Percentiles rank a stretch among this genome's conserved stretches.
phyloP scores from a whole-genome alignment of 1,284 basidiomycete genomes.

The Ustilago trichophora region DNA sequence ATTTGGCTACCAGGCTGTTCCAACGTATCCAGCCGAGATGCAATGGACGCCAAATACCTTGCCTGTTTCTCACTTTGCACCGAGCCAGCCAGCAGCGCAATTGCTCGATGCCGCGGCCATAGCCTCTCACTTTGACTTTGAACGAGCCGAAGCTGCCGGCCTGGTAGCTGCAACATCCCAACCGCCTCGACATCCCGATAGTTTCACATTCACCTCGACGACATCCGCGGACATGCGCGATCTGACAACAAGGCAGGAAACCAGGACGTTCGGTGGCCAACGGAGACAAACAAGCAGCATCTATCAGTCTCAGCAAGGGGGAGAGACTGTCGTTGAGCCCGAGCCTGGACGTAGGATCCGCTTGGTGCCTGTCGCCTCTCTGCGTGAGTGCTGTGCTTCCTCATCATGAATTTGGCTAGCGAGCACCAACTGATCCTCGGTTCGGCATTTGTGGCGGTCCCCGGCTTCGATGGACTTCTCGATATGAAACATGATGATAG shows the following conservation, averaged over 20 bases:
- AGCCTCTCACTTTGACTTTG: slow-evolving; percentile 21
- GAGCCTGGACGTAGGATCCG: slow-evolving; percentile 17
- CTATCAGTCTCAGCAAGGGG: not conserved
- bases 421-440: too few relatives aligned
- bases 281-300: not conserved
- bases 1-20: too few relatives aligned
- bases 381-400: slow-evolving; percentile 13
- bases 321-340: slow-evolving; percentile 11
- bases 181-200: not conserved
- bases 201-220: not conserved
- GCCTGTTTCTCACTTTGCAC: not conserved
- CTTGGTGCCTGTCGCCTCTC: slow-evolving; percentile 8
- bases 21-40: too few relatives aligned
- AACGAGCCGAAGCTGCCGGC: slow-evolving; percentile 17
- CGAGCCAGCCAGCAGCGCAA: not conserved
- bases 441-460: too few relatives aligned
- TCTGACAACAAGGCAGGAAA: not conserved
- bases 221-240: not conserved
- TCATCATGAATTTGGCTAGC: too few relatives aligned
- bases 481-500: slow-evolving; percentile 70
- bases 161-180: slow-evolving; percentile 5
- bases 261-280: not conserved
- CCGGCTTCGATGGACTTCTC: too few relatives aligned
- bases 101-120: slow-evolving; percentile 3
- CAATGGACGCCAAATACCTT: not conserved